Percentiles rank a stretch among this genome's conserved stretches.
These are phyloP conservation scores for Phyllosticta capitalensis DNA, from an alignment of 2,329 filamentous ascomycete species.

Conservation along the genomic window DNA sequence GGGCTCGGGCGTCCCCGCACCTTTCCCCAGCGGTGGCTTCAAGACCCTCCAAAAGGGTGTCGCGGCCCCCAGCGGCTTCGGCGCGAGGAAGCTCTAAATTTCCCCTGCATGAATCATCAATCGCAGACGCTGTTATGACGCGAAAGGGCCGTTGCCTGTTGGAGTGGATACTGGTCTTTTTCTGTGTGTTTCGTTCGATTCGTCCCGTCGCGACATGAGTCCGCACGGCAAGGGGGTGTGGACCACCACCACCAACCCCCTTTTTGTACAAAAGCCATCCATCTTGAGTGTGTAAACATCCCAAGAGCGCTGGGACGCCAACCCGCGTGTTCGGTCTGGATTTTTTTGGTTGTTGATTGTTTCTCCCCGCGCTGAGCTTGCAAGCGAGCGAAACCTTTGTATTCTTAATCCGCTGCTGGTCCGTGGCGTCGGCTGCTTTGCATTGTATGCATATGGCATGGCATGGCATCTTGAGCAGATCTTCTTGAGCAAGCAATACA, in stretches of 20 bases:
- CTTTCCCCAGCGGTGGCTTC: conserved; percentile 4
- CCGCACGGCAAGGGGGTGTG: too few species aligned
- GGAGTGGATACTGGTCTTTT: neutral
- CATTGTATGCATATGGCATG: neutral
- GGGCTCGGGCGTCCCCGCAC: neutral
- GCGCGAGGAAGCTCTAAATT: conserved; percentile 5
- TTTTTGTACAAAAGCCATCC: neutral
- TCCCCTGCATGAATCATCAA: neutral
- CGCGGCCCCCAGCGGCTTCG: conserved; percentile 8
- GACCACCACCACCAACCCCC: neutral
- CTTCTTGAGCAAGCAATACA: neutral
- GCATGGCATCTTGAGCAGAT: neutral
- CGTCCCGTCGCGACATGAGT: neutral
- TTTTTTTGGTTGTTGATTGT: neutral
- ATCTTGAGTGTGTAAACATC: neutral
- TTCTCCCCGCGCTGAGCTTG: neutral
- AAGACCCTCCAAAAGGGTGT: conserved; percentile 5
- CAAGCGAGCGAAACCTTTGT: neutral
- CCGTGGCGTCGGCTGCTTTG: neutral
- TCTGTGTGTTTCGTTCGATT: neutral
- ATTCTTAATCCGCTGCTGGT: neutral
- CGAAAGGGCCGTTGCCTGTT: neutral
- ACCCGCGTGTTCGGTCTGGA: neutral
- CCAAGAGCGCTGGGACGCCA: too few species aligned
- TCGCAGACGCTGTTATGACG: neutral